Conservation (phyloP, 331 rosid species). For the Quercus lobata region DNA sequence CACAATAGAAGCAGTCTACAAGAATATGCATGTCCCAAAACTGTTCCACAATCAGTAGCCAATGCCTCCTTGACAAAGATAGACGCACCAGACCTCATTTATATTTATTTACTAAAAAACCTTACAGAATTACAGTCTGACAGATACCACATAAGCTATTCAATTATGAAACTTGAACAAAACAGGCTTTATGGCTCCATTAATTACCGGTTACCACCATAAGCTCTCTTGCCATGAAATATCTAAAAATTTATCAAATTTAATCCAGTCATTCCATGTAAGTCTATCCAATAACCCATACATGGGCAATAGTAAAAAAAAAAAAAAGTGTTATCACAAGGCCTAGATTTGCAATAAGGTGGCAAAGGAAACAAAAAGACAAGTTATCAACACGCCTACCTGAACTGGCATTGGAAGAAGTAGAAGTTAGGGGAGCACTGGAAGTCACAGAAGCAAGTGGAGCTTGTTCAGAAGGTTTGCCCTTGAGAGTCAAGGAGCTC, state of each 20-base stretch:
- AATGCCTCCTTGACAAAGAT: neutral
- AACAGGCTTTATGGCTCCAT: neutral
- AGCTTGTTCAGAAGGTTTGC: slow-evolving; percentile 86
- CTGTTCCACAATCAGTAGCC: neutral
- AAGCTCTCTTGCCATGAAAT: neutral
- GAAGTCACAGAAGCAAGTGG: slow-evolving; percentile 63
- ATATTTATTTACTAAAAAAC: neutral
- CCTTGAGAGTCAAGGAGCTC: slow-evolving; percentile 98
- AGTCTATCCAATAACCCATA: neutral
- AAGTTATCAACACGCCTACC: slow-evolving; percentile 41
- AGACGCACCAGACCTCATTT: neutral
- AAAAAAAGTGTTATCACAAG: neutral
- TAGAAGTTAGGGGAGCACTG: slow-evolving; percentile 37
- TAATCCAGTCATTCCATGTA: neutral
- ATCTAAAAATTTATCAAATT: neutral
- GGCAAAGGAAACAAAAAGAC: slow-evolving; percentile 1
- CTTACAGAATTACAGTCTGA: neutral
- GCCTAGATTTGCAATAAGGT: neutral
- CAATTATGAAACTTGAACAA: neutral
- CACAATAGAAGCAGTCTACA: neutral
- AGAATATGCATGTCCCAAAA: neutral
- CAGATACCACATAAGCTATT: neutral
- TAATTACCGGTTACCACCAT: neutral
- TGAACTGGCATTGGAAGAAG: slow-evolving; percentile 60
- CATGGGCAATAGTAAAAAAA: neutral